phyloP scores from a whole-genome alignment of 2,329 filamentous ascomycete species.

The Ophiocordyceps camponoti-saundersi region DNA sequence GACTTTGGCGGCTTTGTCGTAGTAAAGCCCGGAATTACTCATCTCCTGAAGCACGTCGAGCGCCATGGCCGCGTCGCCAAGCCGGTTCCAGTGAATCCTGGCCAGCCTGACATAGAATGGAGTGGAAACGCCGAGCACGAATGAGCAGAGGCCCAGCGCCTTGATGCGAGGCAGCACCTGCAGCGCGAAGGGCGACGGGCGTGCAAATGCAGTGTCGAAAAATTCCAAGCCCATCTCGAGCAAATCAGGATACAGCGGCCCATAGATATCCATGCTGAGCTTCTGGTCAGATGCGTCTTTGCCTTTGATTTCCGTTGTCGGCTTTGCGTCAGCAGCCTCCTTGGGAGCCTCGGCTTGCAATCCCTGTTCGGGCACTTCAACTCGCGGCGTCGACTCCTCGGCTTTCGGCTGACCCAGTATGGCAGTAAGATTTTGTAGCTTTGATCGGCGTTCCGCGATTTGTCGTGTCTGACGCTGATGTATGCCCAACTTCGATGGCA shows the following conservation, averaged over 20 bases:
- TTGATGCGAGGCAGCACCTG: conserved; percentile 51
- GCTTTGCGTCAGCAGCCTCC: neutral
- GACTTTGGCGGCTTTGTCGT: conserved; percentile 21
- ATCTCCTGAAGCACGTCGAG: conserved; percentile 46
- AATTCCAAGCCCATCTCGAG: conserved; percentile 38
- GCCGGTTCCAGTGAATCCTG: conserved; percentile 40
- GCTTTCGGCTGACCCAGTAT: conserved; percentile 3
- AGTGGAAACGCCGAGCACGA: conserved; percentile 54
- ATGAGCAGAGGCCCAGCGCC: conserved; percentile 48
- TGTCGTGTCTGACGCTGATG: neutral
- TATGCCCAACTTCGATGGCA: conserved; percentile 39
- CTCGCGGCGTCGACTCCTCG: neutral
- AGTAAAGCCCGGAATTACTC: conserved; percentile 42
- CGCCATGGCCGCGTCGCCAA: conserved; percentile 38
- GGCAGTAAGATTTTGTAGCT: conserved; percentile 1
- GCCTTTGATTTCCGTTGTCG: neutral
- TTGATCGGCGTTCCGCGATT: conserved; percentile 2
- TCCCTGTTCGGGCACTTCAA: neutral
- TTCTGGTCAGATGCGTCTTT: conserved; percentile 7
- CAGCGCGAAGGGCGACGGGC: conserved; percentile 40
- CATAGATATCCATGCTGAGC: conserved; percentile 37
- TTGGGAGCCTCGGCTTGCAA: neutral
- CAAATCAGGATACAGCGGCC: conserved; percentile 46
- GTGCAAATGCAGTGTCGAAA: conserved; percentile 38
- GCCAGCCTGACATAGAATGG: conserved; percentile 54